phyloP scores from a whole-genome alignment of 305 asterid species.

The Solanum chacoense region DNA sequence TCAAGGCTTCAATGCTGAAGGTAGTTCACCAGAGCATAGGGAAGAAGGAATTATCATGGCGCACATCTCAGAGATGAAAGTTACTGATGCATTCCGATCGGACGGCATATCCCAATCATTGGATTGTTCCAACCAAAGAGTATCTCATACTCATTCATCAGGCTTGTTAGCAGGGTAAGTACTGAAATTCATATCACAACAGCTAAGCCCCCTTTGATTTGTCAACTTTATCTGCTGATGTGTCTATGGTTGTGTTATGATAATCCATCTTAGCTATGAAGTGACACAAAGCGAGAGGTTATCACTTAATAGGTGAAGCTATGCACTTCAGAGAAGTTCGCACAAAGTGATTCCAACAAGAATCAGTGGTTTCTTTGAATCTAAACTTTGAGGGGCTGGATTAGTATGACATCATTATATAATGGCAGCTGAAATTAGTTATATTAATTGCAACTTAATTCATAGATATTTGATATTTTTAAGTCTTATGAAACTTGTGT shows the following conservation, averaged over 20 bases:
- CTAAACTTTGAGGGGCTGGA: background rate
- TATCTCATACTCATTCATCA: conserved; percentile 16
- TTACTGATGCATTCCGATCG: conserved; percentile 13
- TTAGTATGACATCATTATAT: background rate
- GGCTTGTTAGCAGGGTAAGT: conserved; percentile 30
- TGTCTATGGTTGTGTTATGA: background rate
- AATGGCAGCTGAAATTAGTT: background rate
- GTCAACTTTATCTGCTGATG: background rate
- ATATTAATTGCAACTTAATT: background rate
- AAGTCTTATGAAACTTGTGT: background rate
- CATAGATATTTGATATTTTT: background rate
- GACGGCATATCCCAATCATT: conserved; percentile 4
- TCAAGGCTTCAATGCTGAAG: conserved; percentile 17
- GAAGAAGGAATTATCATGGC: conserved; percentile 18
- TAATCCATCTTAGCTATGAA: background rate
- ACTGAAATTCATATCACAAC: background rate
- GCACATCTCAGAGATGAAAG: conserved; percentile 23
- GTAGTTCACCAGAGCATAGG: conserved; percentile 15
- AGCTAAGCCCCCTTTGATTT: background rate
- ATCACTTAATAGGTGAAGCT: background rate
- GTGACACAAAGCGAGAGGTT: background rate
- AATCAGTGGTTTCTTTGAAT: background rate
- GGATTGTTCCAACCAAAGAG: conserved; percentile 7
- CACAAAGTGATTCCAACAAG: background rate
- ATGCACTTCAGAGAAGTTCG: background rate